phyloP scores from a whole-genome alignment of 257 asterid genomes.

The Sherardia arvensis region DNA sequence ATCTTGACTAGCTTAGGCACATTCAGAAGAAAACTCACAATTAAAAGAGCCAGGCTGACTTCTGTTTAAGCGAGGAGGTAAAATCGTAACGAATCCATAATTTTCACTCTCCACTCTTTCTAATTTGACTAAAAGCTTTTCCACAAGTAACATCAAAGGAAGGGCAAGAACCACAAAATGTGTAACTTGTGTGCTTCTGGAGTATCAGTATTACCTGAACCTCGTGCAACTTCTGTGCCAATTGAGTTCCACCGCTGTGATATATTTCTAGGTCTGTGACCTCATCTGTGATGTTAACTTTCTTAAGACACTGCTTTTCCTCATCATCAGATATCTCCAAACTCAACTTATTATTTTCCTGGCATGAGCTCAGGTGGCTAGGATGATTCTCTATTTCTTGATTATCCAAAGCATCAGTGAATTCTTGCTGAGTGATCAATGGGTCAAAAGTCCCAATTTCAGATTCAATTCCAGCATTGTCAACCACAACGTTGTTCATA shows the following conservation, averaged over 20 bases:
- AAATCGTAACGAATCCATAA: too few species aligned
- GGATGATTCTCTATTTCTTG: constrained; percentile 3
- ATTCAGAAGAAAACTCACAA: not conserved
- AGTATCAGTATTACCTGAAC: not conserved
- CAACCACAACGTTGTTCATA: not conserved
- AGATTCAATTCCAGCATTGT: not conserved
- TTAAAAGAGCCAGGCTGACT: not conserved
- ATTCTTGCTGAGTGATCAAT: not conserved
- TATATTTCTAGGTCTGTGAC: not conserved
- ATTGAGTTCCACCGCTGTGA: not conserved
- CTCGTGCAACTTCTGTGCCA: not conserved
- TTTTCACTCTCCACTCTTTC: not conserved
- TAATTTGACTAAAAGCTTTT: not conserved
- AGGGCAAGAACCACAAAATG: not conserved
- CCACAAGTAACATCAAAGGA: too few species aligned
- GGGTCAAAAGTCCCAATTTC: not conserved
- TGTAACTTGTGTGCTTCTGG: too few species aligned
- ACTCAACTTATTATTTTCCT: not conserved
- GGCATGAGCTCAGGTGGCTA: not conserved
- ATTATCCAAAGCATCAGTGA: not conserved
- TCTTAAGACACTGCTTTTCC: not conserved
- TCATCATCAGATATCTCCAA: not conserved
- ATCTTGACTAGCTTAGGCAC: not conserved
- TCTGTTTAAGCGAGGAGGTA: not conserved
- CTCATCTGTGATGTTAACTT: not conserved